Evolutionary conservation across 179 eudicot species (phyloP).

Genomic region (Heliamphora pulchella): DNA sequence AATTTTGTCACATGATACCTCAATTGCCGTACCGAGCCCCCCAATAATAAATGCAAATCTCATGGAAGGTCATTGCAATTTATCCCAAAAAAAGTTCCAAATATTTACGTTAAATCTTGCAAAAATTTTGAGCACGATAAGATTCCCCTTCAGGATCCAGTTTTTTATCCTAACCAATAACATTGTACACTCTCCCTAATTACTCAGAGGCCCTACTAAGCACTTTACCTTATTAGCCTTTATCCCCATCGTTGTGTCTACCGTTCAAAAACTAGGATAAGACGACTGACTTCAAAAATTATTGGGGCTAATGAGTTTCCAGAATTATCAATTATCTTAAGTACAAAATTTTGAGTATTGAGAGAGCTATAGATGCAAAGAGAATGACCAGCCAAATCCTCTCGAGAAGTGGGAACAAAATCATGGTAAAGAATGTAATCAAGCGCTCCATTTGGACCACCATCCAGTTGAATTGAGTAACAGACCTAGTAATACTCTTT

Average conservation of each 20-base stretch:
- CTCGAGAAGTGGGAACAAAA: background rate
- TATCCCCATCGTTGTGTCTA: background rate
- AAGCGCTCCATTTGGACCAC: background rate
- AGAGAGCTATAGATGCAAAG: background rate
- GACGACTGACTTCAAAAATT: background rate
- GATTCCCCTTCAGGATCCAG: background rate
- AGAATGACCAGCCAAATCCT: background rate
- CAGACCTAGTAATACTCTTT: background rate
- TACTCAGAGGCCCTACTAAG: background rate
- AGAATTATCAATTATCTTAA: background rate
- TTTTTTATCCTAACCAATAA: no score
- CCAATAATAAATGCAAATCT: no score
- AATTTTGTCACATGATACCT: no score
- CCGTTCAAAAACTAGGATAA: background rate
- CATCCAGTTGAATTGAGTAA: background rate
- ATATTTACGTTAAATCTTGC: background rate
- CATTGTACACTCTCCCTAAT: background rate
- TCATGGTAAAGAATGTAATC: background rate
- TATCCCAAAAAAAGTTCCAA: no score
- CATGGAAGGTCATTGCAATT: no score
- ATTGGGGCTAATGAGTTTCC: background rate
- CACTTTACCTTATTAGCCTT: background rate
- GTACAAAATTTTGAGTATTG: background rate
- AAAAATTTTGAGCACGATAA: background rate
- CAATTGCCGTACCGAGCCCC: no score